phyloP scores from a whole-genome alignment of 2,329 filamentous ascomycete species.

The Aspergillus tubingensis region DNA sequence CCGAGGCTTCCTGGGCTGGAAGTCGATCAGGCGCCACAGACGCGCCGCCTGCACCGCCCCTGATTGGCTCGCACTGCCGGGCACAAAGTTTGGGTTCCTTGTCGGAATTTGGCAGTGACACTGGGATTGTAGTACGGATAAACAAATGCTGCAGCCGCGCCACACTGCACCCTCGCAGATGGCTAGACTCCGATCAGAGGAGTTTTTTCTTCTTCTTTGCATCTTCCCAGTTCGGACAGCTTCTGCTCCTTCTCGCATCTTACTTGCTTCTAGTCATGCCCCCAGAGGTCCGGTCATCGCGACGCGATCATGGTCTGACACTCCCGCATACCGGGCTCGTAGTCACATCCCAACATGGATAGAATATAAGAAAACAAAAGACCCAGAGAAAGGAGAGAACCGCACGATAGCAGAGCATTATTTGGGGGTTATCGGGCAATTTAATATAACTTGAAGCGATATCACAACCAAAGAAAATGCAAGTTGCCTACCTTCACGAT shows the following conservation, averaged over 20 bases:
- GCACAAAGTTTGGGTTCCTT: constrained; percentile 20
- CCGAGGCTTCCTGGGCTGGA: constrained; percentile 31
- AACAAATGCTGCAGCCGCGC: constrained; percentile 4
- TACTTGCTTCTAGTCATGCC: neutral
- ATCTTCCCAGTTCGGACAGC: neutral
- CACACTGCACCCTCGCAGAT: neutral
- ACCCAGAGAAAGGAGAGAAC: constrained; percentile 2
- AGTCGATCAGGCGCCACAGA: constrained; percentile 32
- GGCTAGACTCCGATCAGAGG: neutral
- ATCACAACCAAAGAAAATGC: constrained; percentile 6
- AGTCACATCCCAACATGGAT: neutral
- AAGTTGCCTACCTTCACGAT: constrained; percentile 32
- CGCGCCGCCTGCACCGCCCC: constrained; percentile 15
- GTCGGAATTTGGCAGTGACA: constrained; percentile 6
- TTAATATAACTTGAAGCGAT: neutral
- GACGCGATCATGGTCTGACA: neutral
- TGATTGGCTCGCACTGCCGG: constrained; percentile 22
- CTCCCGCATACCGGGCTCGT: neutral
- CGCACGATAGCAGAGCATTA: neutral
- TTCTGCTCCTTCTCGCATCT: neutral
- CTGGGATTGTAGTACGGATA: constrained; percentile 15
- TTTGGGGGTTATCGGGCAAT: neutral
- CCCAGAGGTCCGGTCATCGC: neutral
- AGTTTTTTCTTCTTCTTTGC: neutral
- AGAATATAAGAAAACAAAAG: neutral